phyloP scores from a whole-genome alignment of 1,284 basidiomycete species.

The Pseudozyma tsukubaensis region DNA sequence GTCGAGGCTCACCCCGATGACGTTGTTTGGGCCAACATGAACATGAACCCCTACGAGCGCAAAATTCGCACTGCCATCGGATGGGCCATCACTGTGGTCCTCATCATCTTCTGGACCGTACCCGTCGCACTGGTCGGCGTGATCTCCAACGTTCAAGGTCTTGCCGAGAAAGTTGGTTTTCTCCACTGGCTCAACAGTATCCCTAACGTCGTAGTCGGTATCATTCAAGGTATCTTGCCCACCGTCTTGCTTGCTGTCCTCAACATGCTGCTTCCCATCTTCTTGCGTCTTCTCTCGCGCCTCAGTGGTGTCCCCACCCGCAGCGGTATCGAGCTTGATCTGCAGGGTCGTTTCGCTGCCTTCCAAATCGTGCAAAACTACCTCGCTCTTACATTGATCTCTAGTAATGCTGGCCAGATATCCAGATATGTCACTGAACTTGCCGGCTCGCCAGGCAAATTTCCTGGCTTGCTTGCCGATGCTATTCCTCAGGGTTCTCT shows the following conservation, averaged over 20 bases:
- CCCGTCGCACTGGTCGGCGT: constrained; percentile 80
- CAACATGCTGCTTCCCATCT: constrained; percentile 89
- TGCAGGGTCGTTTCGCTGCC: constrained; percentile 91
- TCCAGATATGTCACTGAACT: constrained; percentile 43
- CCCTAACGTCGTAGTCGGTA: constrained; percentile 74
- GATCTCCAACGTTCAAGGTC: constrained; percentile 81
- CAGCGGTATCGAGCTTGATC: constrained; percentile 84
- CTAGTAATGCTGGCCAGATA: constrained; percentile 53
- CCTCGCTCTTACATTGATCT: constrained; percentile 65
- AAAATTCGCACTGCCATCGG: constrained; percentile 73
- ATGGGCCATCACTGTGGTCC: constrained; percentile 73
- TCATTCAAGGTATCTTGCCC: constrained; percentile 83
- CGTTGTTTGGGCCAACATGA: constrained; percentile 88
- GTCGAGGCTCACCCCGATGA: constrained; percentile 72
- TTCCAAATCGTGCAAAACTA: constrained; percentile 76
- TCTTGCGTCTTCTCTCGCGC: constrained; percentile 80
- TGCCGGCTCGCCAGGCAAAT: constrained; percentile 31
- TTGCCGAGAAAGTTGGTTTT: constrained; percentile 78
- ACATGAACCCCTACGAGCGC: constrained; percentile 88
- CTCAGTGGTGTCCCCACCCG: constrained; percentile 84
- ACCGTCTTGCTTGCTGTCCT: constrained; percentile 84
- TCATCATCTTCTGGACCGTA: constrained; percentile 76
- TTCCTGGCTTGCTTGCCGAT: constrained; percentile 64
- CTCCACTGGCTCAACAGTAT: constrained; percentile 84
- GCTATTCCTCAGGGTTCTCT: constrained; percentile 86